Conservation (phyloP, 2,329 filamentous ascomycete genomes). For the Phoma herbarum region DNA sequence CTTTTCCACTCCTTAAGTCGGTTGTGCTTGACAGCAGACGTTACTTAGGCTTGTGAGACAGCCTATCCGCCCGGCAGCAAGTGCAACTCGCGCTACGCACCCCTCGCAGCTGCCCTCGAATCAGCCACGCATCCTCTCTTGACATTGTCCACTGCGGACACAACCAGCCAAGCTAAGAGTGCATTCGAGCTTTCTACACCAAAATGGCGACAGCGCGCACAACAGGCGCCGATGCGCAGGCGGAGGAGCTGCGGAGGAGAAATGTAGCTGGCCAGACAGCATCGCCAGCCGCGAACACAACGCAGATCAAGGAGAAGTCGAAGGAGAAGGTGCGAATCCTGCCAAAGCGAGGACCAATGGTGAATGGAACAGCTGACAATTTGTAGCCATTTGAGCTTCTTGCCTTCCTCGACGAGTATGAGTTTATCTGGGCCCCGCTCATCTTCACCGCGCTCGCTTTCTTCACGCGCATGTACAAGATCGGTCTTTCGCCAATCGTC, state of each 20-base stretch:
- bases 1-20: constrained; percentile 19
- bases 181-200: neutral
- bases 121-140: constrained; percentile 28
- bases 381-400: constrained; percentile 63
- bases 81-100: constrained; percentile 18
- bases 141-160: constrained; percentile 11
- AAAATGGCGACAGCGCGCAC: constrained; percentile 44
- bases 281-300: constrained; percentile 40
- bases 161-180: neutral
- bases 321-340: constrained; percentile 56
- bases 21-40: constrained; percentile 16
- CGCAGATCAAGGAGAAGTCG: constrained; percentile 55
- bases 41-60: constrained; percentile 17
- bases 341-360: neutral
- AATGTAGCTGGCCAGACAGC: constrained; percentile 50
- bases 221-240: constrained; percentile 54
- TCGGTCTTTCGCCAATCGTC: constrained; percentile 74
- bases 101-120: constrained; percentile 20
- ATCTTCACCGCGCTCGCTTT: constrained; percentile 70
- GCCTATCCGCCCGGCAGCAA: constrained; percentile 5
- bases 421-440: constrained; percentile 69
- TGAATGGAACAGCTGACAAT: constrained; percentile 26
- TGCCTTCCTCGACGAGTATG: constrained; percentile 69
- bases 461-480: constrained; percentile 74
- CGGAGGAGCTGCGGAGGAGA: constrained; percentile 57